phyloP scores from a whole-genome alignment of 2,329 filamentous ascomycete species.

The Akanthomyces lecanii region DNA sequence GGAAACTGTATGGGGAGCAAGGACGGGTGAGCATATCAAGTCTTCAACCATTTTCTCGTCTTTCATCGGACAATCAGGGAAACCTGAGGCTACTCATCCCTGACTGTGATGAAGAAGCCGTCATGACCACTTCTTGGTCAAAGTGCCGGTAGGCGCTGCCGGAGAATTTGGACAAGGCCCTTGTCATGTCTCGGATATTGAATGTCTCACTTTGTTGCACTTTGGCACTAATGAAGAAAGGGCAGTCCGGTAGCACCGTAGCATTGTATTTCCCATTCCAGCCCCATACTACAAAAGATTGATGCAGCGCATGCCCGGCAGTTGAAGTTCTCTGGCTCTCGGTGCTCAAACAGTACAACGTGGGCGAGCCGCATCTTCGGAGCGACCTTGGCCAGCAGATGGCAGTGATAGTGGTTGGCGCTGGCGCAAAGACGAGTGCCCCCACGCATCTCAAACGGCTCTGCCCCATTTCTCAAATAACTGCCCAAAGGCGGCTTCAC shows the following conservation, averaged over 20 bases:
- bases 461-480: neutral
- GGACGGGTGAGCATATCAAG: too few species aligned
- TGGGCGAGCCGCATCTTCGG: neutral
- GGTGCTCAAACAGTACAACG: neutral
- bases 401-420: neutral
- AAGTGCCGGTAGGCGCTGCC: neutral
- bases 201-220: neutral
- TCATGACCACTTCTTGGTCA: too few species aligned
- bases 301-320: neutral
- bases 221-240: neutral
- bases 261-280: neutral
- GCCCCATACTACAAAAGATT: neutral
- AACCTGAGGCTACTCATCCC: neutral
- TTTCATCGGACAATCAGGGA: neutral
- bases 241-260: neutral
- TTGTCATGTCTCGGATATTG: conserved; percentile 4
- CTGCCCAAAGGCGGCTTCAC: neutral
- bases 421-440: neutral
- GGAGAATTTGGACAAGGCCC: neutral
- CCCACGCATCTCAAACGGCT: conserved; percentile 4
- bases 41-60: too few species aligned
- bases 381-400: neutral
- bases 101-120: neutral
- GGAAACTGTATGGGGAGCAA: too few species aligned
- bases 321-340: neutral